Base-by-base conservation (phyloP, 176 grass and related monocot genomes). In the Hordeum marinum region DNA sequence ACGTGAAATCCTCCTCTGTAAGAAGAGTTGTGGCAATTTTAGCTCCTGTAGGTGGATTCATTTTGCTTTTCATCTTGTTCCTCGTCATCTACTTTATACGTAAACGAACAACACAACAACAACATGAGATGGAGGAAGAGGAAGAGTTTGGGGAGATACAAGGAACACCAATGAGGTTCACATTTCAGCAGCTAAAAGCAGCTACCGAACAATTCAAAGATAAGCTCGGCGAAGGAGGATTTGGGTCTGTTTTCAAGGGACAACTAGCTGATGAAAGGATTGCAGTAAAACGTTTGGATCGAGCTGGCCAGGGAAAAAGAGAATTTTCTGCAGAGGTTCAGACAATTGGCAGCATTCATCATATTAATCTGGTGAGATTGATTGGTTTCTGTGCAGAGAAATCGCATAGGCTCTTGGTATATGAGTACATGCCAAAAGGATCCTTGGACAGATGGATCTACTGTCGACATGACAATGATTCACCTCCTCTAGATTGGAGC, bases 311-410 rank as follows among this genome's bases (percentile, higher is more conserved):
- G 55, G 90, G 80, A 0, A 92, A 68, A 32, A 83, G 14, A 46
- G 83, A 89, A 84, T 92, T 92, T 71, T 66, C 86, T 54, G 90
- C 87, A 9, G 76, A 92, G 50, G 84, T 92, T 20, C 29, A 92
- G 25, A 93, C 78, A 55, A 85, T 93, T 8, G 78, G 91, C 36
- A 85, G 26, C 35, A 83, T 88, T 63, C 91, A 93, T 63, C 85
- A 67, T 45, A 45, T 45, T 45, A 45, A 45, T 45, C 42, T 43
- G 41, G 41, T 43, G 41, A 43, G 41, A 43, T 12, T 43, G 10
- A 43, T 12, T 43, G 41, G 41, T 43, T 43, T 43, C 0, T 43
- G 41, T 43, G 41, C 41, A 43, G 41, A 43, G 41, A 43, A 43
- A 43, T 43, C 0, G 2, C 41, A 43, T 11, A 43, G 41, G 41